Conservation (phyloP, 2,329 filamentous ascomycete species). For the Chaetomiaceae sp. region DNA sequence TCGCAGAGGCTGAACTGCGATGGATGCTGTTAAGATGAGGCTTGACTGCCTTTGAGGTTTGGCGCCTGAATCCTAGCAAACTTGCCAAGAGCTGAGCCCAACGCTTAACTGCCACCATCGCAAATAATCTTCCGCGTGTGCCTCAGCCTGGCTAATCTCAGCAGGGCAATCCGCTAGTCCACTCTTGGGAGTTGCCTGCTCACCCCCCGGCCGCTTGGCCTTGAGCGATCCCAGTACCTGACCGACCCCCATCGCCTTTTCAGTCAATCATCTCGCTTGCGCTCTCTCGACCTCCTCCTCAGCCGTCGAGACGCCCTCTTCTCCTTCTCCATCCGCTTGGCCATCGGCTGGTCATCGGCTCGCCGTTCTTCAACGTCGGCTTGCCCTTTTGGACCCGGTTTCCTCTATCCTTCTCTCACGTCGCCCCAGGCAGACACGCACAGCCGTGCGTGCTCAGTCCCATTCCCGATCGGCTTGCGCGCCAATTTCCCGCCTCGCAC, state of each 20-base stretch:
- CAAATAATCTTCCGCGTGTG: constrained; percentile 17
- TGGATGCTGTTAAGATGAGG: constrained; percentile 19
- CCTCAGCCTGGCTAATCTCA: constrained; percentile 39
- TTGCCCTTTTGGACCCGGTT: constrained; percentile 18
- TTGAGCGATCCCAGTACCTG: constrained; percentile 29
- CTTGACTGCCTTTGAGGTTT: background rate
- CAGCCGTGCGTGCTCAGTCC: constrained; percentile 23
- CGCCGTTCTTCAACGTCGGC: constrained; percentile 20
- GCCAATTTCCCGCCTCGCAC: constrained; percentile 24
- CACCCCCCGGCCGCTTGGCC: constrained; percentile 22
- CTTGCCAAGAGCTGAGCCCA: background rate
- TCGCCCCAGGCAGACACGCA: constrained; percentile 19
- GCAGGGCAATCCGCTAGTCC: constrained; percentile 40
- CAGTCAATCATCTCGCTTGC: constrained; percentile 51
- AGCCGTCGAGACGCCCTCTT: constrained; percentile 42
- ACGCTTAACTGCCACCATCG: constrained; percentile 30
- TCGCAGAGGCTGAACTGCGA: constrained; percentile 12
- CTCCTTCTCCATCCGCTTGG: constrained; percentile 26
- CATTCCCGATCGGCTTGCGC: constrained; percentile 21
- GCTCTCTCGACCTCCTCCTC: constrained; percentile 41
- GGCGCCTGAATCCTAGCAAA: background rate
- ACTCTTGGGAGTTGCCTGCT: constrained; percentile 24
- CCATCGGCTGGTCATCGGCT: constrained; percentile 23
- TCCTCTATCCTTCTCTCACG: constrained; percentile 17
- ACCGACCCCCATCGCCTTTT: constrained; percentile 39